Evolutionary conservation across 352 stramenopile species (phyloP).

Genomic region (Pythium monospermum): DNA sequence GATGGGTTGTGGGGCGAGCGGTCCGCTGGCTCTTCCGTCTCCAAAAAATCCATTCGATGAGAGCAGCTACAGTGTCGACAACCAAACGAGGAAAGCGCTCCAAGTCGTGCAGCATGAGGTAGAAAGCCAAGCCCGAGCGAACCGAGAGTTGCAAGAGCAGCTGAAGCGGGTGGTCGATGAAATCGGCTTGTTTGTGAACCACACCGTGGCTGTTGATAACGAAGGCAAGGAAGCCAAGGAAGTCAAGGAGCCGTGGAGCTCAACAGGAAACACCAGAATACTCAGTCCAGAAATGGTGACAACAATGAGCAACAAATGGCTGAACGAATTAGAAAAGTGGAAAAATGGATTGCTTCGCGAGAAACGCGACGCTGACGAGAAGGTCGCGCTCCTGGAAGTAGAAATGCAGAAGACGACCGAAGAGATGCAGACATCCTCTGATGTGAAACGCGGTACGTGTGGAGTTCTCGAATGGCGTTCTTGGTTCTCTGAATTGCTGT

Average conservation of each 20-base stretch:
- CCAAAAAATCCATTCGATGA: too few relatives aligned
- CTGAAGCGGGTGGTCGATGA: not conserved
- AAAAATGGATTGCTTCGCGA: slow-evolving; percentile 14
- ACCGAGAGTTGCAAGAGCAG: slow-evolving; percentile 7
- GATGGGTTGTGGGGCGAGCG: too few relatives aligned
- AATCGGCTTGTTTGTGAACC: too few relatives aligned
- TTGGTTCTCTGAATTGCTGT: too few relatives aligned
- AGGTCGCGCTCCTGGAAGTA: not conserved
- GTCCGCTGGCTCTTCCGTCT: too few relatives aligned
- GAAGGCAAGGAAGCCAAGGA: not conserved
- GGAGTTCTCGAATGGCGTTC: not conserved
- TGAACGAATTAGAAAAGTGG: slow-evolving; percentile 29
- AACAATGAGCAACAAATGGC: slow-evolving; percentile 21
- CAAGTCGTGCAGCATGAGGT: slow-evolving; percentile 13
- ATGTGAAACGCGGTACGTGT: not conserved
- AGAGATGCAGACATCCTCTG: not conserved
- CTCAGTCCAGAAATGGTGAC: not conserved
- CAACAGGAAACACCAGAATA: too few relatives aligned
- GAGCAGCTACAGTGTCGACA: slow-evolving; percentile 6
- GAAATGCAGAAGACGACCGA: not conserved
- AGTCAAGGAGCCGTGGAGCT: not conserved
- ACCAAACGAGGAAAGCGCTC: slow-evolving; percentile 5
- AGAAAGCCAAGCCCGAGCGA: slow-evolving; percentile 15
- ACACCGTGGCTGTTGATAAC: not conserved
- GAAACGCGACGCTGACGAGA: slow-evolving; percentile 19